phyloP scores from a whole-genome alignment of 2,329 filamentous ascomycete species.

The Sclerotinia borealis region DNA sequence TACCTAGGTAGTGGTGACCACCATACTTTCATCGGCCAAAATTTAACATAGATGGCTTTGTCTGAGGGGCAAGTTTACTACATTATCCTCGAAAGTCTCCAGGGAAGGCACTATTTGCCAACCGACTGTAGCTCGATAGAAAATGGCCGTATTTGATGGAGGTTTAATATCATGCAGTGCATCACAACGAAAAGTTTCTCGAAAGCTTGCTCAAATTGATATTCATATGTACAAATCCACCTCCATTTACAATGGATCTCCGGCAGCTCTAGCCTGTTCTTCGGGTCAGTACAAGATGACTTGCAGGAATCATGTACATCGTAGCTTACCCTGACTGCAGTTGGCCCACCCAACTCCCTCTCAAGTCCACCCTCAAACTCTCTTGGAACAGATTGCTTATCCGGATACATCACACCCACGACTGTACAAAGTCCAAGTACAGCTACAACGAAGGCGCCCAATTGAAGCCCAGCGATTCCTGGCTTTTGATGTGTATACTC shows the following conservation, averaged over 20 bases:
- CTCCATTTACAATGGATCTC: slow-evolving; percentile 38
- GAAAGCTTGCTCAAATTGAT: slow-evolving; percentile 7
- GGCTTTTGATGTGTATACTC: slow-evolving; percentile 80
- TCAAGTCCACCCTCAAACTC: slow-evolving; percentile 69
- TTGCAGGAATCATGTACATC: not conserved
- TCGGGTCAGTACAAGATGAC: not conserved
- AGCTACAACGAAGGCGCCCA: slow-evolving; percentile 59
- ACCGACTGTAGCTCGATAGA: not conserved
- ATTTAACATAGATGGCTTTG: not conserved
- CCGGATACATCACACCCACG: slow-evolving; percentile 66
- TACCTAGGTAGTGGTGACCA: not conserved
- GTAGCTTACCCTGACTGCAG: slow-evolving; percentile 57
- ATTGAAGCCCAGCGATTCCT: slow-evolving; percentile 61
- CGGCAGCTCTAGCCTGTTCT: slow-evolving; percentile 48
- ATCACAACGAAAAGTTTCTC: not conserved
- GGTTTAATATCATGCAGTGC: not conserved
- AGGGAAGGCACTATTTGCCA: not conserved
- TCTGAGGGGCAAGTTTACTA: not conserved
- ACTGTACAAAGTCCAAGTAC: slow-evolving; percentile 61
- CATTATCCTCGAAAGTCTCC: not conserved
- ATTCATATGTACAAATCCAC: slow-evolving; percentile 32
- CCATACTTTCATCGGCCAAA: not conserved
- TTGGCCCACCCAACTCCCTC: slow-evolving; percentile 66
- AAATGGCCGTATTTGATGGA: not conserved
- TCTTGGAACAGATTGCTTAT: slow-evolving; percentile 61